phyloP scores from a whole-genome alignment of 1,284 basidiomycete genomes.

The Austroboletus novae-zelandiae region DNA sequence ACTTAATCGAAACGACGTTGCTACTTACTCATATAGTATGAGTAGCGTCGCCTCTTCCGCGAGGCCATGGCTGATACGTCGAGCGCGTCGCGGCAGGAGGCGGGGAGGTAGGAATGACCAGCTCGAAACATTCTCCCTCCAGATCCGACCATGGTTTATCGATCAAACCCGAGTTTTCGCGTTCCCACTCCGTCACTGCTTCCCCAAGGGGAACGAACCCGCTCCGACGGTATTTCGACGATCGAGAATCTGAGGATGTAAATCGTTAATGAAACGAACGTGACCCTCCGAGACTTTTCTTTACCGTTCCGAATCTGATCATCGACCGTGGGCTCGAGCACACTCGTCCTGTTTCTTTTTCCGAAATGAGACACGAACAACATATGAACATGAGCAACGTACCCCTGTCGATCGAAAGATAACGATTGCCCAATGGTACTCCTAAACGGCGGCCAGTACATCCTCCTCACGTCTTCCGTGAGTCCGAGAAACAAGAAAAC shows the following conservation, averaged over 20 bases:
- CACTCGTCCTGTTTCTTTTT: not conserved
- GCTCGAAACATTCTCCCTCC: conserved; percentile 1
- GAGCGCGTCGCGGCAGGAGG: not conserved
- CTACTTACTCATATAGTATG: not conserved
- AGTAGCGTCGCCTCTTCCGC: not conserved
- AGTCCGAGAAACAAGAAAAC: conserved; percentile 28
- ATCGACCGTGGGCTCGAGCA: not conserved
- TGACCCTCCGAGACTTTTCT: not conserved
- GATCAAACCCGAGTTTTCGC: not conserved
- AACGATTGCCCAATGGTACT: not conserved
- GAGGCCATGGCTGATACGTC: not conserved
- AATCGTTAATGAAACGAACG: not conserved
- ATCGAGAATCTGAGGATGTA: not conserved
- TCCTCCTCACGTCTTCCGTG: conserved; percentile 18
- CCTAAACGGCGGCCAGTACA: conserved; percentile 14
- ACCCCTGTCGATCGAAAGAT: conserved; percentile 4
- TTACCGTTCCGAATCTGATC: conserved; percentile 1
- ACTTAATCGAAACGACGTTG: not conserved
- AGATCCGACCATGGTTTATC: not conserved
- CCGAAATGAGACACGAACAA: not conserved
- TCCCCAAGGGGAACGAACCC: not conserved
- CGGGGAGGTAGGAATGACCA: conserved; percentile 1
- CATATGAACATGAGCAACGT: not conserved
- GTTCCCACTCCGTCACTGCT: not conserved
- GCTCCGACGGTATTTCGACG: not conserved